phyloP scores from a whole-genome alignment of 495 filamentous ascomycete genomes.

The Neurospora cerealis region DNA sequence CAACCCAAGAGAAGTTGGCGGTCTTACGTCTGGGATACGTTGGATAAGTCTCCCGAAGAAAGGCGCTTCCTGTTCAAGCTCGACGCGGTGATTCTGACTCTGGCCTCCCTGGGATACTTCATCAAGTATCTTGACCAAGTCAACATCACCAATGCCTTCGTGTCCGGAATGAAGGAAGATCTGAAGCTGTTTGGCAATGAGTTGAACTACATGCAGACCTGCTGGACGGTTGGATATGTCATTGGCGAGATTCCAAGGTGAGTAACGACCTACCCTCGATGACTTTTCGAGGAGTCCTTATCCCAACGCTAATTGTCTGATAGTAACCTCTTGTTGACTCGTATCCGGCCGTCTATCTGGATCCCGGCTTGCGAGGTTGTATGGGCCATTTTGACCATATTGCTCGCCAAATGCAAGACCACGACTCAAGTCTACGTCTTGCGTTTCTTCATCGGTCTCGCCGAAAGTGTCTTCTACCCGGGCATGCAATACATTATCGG shows the following conservation, averaged over 20 bases:
- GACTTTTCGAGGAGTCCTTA: neutral
- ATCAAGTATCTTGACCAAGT: slow-evolving; percentile 33
- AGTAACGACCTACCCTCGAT: neutral
- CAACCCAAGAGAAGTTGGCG: slow-evolving; percentile 26
- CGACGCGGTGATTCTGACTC: slow-evolving; percentile 42
- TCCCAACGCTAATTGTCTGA: neutral
- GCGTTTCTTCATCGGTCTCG: slow-evolving; percentile 48
- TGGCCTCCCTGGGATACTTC: slow-evolving; percentile 31
- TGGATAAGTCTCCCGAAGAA: slow-evolving; percentile 52
- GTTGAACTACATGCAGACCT: slow-evolving; percentile 39
- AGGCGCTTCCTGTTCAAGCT: slow-evolving; percentile 51
- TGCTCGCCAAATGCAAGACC: slow-evolving; percentile 35
- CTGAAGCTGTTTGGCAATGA: slow-evolving; percentile 47
- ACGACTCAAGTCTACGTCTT: slow-evolving; percentile 44
- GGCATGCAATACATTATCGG: slow-evolving; percentile 42
- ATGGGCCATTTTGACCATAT: slow-evolving; percentile 46
- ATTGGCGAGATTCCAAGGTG: slow-evolving; percentile 53
- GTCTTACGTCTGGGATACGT: slow-evolving; percentile 47
- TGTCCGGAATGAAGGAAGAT: slow-evolving; percentile 52
- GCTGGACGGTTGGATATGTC: slow-evolving; percentile 55
- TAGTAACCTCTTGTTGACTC: slow-evolving; percentile 29
- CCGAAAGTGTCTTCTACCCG: slow-evolving; percentile 36
- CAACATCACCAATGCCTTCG: slow-evolving; percentile 33
- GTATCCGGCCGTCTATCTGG: slow-evolving; percentile 46
- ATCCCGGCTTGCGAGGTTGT: slow-evolving; percentile 46